Evolutionary conservation across 768 basidiomycete species (phyloP).

Genomic region (Trametes cinnabarina): DNA sequence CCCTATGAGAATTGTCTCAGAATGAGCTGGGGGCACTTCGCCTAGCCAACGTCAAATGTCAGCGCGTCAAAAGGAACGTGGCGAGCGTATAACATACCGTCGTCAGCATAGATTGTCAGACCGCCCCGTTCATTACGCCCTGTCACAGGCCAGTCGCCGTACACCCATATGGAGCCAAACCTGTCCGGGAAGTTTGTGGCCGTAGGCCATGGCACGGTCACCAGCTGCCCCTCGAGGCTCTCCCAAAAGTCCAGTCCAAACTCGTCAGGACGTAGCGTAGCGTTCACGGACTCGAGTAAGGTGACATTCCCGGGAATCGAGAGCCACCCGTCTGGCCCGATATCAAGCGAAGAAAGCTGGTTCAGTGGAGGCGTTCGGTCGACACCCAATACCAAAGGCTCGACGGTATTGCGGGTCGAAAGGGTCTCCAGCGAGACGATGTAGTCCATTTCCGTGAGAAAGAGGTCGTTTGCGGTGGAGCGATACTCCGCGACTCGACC

Average conservation of each 20-base stretch:
- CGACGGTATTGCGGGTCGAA: conserved; percentile 45
- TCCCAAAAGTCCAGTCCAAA: conserved; percentile 67
- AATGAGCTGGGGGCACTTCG: conserved; percentile 55
- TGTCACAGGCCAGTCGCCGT: conserved; percentile 54
- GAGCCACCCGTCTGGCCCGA: conserved; percentile 52
- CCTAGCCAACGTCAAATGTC: conserved; percentile 26
- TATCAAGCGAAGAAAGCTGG: conserved; percentile 47
- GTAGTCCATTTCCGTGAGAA: conserved; percentile 46
- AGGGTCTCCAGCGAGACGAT: conserved; percentile 44
- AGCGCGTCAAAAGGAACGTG: neutral
- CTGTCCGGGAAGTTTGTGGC: conserved; percentile 50
- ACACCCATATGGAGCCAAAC: conserved; percentile 58
- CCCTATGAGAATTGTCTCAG: conserved; percentile 56
- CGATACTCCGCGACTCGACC: conserved; percentile 52
- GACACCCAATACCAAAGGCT: conserved; percentile 49
- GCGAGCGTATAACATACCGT: conserved; percentile 26
- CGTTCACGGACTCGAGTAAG: conserved; percentile 44
- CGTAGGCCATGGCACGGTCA: conserved; percentile 48
- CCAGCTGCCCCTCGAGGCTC: conserved; percentile 57
- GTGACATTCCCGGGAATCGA: conserved; percentile 54
- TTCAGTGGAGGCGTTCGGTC: conserved; percentile 54
- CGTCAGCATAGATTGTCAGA: conserved; percentile 44
- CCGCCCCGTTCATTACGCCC: conserved; percentile 58
- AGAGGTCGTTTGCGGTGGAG: conserved; percentile 45
- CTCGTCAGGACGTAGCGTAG: conserved; percentile 46